Evolutionary conservation across 2,329 filamentous ascomycete genomes (phyloP).

Genomic region (Monascus ruber): DNA sequence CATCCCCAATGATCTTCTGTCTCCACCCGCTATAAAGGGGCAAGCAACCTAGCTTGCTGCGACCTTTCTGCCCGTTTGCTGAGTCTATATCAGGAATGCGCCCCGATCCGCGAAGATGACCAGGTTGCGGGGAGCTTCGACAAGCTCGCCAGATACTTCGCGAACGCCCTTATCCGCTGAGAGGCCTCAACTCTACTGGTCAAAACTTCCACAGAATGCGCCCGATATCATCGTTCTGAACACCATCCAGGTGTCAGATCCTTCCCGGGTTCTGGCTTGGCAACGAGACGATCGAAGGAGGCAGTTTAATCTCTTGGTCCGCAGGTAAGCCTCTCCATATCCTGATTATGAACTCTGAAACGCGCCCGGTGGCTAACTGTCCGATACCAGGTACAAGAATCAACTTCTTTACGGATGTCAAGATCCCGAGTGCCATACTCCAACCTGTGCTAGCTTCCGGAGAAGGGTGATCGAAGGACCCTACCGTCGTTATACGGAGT

Average conservation of each 20-base stretch:
- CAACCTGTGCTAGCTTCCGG: conserved; percentile 72
- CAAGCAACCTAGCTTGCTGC: too few relatives aligned
- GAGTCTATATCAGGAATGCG: conserved; percentile 13
- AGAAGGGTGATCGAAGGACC: conserved; percentile 57
- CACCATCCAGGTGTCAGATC: conserved; percentile 28
- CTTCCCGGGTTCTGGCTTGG: conserved; percentile 25
- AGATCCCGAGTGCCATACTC: conserved; percentile 54
- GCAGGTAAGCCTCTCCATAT: conserved; percentile 42
- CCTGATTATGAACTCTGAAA: background rate
- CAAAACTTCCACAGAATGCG: conserved; percentile 30
- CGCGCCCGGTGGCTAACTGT: background rate
- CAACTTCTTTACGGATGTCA: conserved; percentile 78
- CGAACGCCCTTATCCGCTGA: conserved; percentile 14
- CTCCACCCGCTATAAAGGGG: too few relatives aligned
- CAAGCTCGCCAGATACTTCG: conserved; percentile 19
- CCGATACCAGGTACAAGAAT: conserved; percentile 52
- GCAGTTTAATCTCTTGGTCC: conserved; percentile 50
- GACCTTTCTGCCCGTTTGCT: background rate
- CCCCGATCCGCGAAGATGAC: conserved; percentile 23
- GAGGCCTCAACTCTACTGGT: conserved; percentile 19
- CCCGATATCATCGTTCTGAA: conserved; percentile 29
- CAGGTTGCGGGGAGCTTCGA: conserved; percentile 30
- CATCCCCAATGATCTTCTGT: too few relatives aligned
- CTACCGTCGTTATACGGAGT: conserved; percentile 64
- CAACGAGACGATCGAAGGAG: conserved; percentile 29